phyloP scores from a whole-genome alignment of 805 yeast genomes.

The Brettanomyces sp. region DNA sequence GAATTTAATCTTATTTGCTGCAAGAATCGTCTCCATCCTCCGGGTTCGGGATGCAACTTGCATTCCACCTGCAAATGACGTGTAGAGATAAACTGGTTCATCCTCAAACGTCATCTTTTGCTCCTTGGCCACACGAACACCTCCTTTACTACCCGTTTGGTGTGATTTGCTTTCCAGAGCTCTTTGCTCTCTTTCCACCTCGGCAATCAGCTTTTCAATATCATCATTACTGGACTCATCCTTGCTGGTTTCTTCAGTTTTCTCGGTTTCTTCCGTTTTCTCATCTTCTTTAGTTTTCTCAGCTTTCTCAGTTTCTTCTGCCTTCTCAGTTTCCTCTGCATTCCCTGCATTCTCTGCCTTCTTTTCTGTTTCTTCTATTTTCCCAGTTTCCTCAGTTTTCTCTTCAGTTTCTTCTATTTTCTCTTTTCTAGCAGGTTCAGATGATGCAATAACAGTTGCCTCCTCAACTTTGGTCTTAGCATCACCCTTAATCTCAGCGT shows the following conservation, averaged over 20 bases:
- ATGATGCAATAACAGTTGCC: background rate
- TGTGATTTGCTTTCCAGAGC: constrained; percentile 2
- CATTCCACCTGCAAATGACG: constrained; percentile 84
- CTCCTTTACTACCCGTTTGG: constrained; percentile 6
- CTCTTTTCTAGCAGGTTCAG: background rate
- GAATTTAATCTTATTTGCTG: constrained; percentile 63
- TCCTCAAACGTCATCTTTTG: constrained; percentile 29
- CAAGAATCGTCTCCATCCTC: constrained; percentile 61
- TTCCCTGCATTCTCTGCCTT: background rate
- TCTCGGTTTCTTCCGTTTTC: constrained; percentile 3
- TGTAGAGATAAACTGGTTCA: constrained; percentile 67
- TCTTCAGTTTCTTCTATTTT: constrained; percentile 1
- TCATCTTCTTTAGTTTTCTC: background rate
- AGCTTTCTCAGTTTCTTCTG: constrained; percentile 3
- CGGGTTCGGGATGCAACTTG: constrained; percentile 72
- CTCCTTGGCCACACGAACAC: constrained; percentile 24
- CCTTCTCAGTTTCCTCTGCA: constrained; percentile 2
- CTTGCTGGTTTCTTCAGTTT: constrained; percentile 5
- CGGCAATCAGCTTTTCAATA: constrained; percentile 18
- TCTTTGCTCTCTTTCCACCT: constrained; percentile 18
- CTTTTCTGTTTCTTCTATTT: background rate
- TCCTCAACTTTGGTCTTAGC: background rate
- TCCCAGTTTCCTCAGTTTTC: constrained; percentile 1
- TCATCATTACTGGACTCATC: constrained; percentile 9
- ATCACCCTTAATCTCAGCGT: no score